Base-by-base conservation (phyloP, 306 rosid genomes). In the Trifolium pratense region DNA sequence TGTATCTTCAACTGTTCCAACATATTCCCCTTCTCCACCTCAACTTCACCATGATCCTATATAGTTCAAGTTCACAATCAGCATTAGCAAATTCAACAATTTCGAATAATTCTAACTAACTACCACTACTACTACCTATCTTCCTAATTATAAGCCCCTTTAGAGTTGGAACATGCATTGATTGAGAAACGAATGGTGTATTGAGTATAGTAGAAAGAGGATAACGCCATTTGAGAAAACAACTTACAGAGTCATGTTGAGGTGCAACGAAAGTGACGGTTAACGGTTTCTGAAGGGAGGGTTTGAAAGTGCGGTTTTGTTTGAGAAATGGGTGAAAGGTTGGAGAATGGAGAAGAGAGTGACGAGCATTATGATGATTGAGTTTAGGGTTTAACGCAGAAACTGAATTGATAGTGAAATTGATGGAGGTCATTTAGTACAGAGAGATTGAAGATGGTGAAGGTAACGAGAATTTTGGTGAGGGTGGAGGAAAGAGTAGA, bases 1-100 rank as follows among this genome's bases (percentile, higher is more conserved):
- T 91, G 96, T 70, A 91, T 80, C 81, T 87, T 91, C 82, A 95
- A 81, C 82, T 86, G 83, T 80, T 85, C 96, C 1, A 55, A 68
- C 51, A 15, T 77, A 36, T 37, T 79, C 51, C 67, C 91, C 2
- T 81, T 61, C 71, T 90, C 89, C 76, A 83, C 89, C 67, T 90
- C 89, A 79, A 82, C 43, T 26, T 91, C 90, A 18, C 72, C 74
- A 26, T 78, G 89, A 66, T 90, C 83, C 86, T 84, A 68, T 48
- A 68, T 56, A 80, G 46, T 66, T 78, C 32, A 46, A 80, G 46
- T 66, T 78, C 32, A 46, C 62, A 62, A 32, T 71, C 49, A 68
- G 66, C 39, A 74, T 37, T 20, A 72, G 43, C 34, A 57, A 40
- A 43, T 21, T 34, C 66, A 73, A 26, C 20, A 58, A 66, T 13